Conservation (phyloP, 2,329 filamentous ascomycete species). For the Blumeria graminis region DNA sequence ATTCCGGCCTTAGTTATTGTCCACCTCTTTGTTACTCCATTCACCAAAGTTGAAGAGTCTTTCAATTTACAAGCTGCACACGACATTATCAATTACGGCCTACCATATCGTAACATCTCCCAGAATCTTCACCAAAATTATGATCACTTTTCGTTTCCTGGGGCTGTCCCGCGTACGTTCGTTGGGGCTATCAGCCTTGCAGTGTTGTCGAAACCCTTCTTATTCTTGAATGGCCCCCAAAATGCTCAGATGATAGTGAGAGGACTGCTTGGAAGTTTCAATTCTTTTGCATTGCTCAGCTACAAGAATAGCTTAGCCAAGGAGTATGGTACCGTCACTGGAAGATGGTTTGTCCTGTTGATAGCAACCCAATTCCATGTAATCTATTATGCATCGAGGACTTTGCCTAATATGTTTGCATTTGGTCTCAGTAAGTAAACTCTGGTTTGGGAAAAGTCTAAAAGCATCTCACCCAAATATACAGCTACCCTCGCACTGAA, state of each 20-base stretch:
- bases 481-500: conserved; percentile 39
- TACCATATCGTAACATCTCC: conserved; percentile 31
- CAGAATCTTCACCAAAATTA: conserved; percentile 38
- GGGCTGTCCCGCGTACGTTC: conserved; percentile 79
- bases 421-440: conserved; percentile 50
- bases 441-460: neutral
- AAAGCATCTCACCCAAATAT: neutral
- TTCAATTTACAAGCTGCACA: conserved; percentile 92
- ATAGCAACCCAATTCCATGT: conserved; percentile 77
- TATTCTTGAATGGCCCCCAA: conserved; percentile 29
- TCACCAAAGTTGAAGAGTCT: conserved; percentile 95
- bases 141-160: conserved; percentile 78
- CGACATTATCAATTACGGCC: conserved; percentile 64
- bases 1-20: conserved; percentile 38
- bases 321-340: conserved; percentile 43
- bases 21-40: conserved; percentile 54
- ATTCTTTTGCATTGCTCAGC: conserved; percentile 40
- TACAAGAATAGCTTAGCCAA: conserved; percentile 39
- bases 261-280: conserved; percentile 52
- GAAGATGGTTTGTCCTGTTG: conserved; percentile 57
- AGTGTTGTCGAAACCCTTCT: conserved; percentile 41
- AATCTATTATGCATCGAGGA: conserved; percentile 76
- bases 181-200: conserved; percentile 58
- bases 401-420: conserved; percentile 90
- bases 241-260: conserved; percentile 41